Base-by-base conservation (phyloP, 163 green algal genomes). In the Smithsoniella earleae region DNA sequence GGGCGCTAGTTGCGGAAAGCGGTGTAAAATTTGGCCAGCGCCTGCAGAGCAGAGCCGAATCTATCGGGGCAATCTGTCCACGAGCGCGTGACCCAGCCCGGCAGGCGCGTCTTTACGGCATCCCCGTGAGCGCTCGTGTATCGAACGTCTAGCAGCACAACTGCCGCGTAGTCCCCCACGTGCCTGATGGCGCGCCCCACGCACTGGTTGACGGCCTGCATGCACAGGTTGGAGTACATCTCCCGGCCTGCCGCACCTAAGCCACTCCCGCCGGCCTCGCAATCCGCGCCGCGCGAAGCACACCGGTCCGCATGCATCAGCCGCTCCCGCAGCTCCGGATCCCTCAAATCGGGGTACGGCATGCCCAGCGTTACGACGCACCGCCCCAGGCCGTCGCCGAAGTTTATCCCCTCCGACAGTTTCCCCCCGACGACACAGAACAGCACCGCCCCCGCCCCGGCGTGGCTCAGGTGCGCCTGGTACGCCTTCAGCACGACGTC, bases 331-430 rank as follows among this genome's bases (percentile, higher is more conserved):
- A 99, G 86, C 82, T 98, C 94, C 0, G 87, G 85, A 78, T 97
- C 91, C 1, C 78, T 81, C 1, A 87, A 85, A 81, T 95, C 96
- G 34, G 94, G 89, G 82, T 94, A 99, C 3, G 94, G 94, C 82
- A 98, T 75, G 49, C 94, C 94, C 27, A 97, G 62, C 76, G 98
- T 82, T 5, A 97, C 82, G 25, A 97, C 92, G 75, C 90, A 94
- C 75, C 89, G 87, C 62, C 91, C 94, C 52, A 98, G 86, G 1
- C 83, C 86, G 77, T 99, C 92, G 2, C 89, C 94, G 83, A 99
- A 99, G 83, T 99, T 99, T 85, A 99, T 98, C 4, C 94, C 94
- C 75, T 99, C 94, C 2, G 87, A 89, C 77, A 99, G 85, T 77
- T 96, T 97, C n/a, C 84, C 94, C 2, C 94, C 94, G 31, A 96